phyloP scores from a whole-genome alignment of 2,329 filamentous ascomycete species.

The Exophiala viscosa region DNA sequence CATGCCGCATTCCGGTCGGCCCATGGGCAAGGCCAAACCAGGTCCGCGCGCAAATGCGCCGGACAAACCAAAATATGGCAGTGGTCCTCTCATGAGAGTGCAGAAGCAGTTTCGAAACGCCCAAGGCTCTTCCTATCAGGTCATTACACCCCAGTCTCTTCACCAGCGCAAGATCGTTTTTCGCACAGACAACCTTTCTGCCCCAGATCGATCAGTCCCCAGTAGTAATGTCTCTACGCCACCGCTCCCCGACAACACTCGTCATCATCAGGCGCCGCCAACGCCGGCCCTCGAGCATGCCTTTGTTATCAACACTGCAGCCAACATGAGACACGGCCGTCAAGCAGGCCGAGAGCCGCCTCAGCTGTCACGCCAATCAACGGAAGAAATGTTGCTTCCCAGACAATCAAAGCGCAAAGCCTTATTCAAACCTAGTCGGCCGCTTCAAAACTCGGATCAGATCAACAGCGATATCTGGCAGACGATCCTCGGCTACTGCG shows the following conservation, averaged over 20 bases:
- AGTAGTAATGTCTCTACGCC: background rate
- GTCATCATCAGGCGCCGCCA: background rate
- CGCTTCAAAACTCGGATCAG: conserved; percentile 14
- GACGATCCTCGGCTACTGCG: conserved; percentile 23
- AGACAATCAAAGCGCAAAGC: background rate
- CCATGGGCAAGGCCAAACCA: background rate
- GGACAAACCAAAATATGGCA: conserved; percentile 12
- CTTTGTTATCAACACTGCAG: conserved; percentile 12
- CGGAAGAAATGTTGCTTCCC: background rate
- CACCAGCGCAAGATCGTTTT: background rate
- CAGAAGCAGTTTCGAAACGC: conserved; percentile 5
- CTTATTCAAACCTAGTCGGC: conserved; percentile 7
- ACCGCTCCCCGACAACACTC: background rate
- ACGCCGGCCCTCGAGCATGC: background rate
- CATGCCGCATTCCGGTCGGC: background rate
- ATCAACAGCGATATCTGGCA: conserved; percentile 25
- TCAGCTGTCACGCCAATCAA: background rate
- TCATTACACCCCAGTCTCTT: background rate
- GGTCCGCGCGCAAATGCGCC: background rate
- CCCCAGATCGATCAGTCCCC: background rate
- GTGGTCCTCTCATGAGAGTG: conserved; percentile 11
- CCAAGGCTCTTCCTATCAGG: conserved; percentile 12
- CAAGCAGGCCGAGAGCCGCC: background rate
- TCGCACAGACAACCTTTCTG: background rate
- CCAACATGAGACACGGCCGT: conserved; percentile 6